Evolutionary conservation across 768 basidiomycete species (phyloP), one percentile per base, ranked within the genome.

Genomic region (Mrakia hoshinonis): DNA sequence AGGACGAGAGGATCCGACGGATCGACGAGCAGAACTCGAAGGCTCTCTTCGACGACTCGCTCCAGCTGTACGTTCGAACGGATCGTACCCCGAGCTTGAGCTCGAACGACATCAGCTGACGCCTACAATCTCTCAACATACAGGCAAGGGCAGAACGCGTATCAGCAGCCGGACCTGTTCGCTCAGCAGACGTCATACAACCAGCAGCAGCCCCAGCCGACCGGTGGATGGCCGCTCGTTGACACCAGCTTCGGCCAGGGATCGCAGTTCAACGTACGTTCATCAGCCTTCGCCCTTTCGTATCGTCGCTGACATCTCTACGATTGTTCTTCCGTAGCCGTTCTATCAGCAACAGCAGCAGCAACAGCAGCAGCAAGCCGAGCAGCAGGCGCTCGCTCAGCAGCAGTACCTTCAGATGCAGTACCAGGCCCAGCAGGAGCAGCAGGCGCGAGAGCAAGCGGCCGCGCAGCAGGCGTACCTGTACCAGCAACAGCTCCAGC

Each of bases 31-130:
- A 87, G 22, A 94, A 90, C 73, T 85, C 87, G 13, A 80, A 84
- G 3, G 80, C 88, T 0, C 78, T 98, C 75, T 97, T 98, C 73
- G 94, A 98, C 77, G 93, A 96, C 74, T 84, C 86, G 47, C 84
- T 87, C 74, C 89, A 91, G 77, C 75, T 87, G 92, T 92, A 76
- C 66, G 88, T 84, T 18, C 12, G 62, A 39, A 52, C 20, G 34
- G 29, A 9, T 52, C 26, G 22, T 22, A 6, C 51, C 34, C 36
- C 24, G 7, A 24, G n/a, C 20, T 46, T 47, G 22, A 36, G 49
- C 67, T 38, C 68, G 13, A 34, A 73, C 52, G 63, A 43, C 10
- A 26, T 51, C 73, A 29, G 39, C 76, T 55, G 76, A 51, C 36
- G 9, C 34, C 60, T 6, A 1, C 0, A 24, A 22, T 39, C 31